A percentile compares a stretch with the other conserved stretches of the same genome.
Conservation (phyloP, 2,329 filamentous ascomycete species). For the Sarocladium kiliense region DNA sequence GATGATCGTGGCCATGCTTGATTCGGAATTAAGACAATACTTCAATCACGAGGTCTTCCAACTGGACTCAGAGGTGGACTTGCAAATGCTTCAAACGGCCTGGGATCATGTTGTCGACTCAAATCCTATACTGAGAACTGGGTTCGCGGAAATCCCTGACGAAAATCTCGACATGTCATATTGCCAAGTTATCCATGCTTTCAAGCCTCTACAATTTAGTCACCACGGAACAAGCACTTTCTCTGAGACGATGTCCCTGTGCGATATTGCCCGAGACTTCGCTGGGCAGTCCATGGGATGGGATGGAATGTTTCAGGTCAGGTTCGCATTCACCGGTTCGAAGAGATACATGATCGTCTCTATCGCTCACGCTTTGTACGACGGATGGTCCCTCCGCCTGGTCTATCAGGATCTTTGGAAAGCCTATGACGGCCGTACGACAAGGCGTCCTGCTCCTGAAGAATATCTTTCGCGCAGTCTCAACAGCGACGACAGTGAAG, state of each 20-base stretch:
- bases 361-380: slow-evolving; percentile 82
- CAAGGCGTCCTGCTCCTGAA: slow-evolving; percentile 42
- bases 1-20: slow-evolving; percentile 77
- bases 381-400: slow-evolving; percentile 76
- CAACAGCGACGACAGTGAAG: slow-evolving; percentile 15
- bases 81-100: slow-evolving; percentile 51
- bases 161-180: slow-evolving; percentile 46
- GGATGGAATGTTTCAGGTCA: slow-evolving; percentile 37
- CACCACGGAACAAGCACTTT: slow-evolving; percentile 25
- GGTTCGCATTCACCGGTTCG: slow-evolving; percentile 28
- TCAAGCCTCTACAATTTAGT: slow-evolving; percentile 26
- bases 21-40: slow-evolving; percentile 69
- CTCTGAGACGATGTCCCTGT: not conserved
- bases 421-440: slow-evolving; percentile 47
- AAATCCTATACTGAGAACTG: slow-evolving; percentile 71
- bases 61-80: slow-evolving; percentile 49
- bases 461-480: slow-evolving; percentile 37
- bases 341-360: slow-evolving; percentile 55
- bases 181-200: slow-evolving; percentile 39
- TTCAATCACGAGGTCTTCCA: slow-evolving; percentile 79
- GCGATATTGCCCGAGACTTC: slow-evolving; percentile 5
- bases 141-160: slow-evolving; percentile 63
- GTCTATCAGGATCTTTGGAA: slow-evolving; percentile 64
- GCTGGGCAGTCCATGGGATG: slow-evolving; percentile 24
- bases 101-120: slow-evolving; percentile 54